Evolutionary conservation across 75 land plant genomes (phyloP).

Genomic region (Chamaecyparis obtusa): DNA sequence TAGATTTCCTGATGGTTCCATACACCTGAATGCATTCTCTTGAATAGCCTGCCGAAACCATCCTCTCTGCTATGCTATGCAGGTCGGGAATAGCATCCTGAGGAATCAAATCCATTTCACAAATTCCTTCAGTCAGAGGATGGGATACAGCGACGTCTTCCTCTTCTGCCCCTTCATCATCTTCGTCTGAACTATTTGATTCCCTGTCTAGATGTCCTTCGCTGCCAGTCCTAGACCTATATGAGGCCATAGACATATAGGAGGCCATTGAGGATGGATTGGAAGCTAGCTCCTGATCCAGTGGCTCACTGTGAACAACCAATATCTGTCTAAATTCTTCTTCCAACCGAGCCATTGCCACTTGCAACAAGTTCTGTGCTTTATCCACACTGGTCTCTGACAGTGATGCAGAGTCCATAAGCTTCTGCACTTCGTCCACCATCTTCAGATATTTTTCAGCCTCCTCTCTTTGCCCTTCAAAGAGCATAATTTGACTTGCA

Average conservation of each 20-base stretch:
- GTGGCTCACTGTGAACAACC: slow-evolving; percentile 34
- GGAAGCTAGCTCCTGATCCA: slow-evolving; percentile 57
- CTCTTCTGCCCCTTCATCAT: slow-evolving; percentile 24
- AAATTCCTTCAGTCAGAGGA: slow-evolving; percentile 22
- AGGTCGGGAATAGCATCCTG: slow-evolving; percentile 46
- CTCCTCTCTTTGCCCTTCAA: slow-evolving; percentile 45
- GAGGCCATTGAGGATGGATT: slow-evolving; percentile 22
- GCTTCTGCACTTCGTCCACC: slow-evolving; percentile 32
- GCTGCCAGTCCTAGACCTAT: slow-evolving; percentile 29
- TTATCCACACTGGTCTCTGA: slow-evolving; percentile 11
- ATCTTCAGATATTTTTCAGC: slow-evolving; percentile 38
- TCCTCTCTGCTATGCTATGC: slow-evolving; percentile 44
- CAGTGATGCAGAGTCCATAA: slow-evolving; percentile 31
- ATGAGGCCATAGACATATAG: slow-evolving; percentile 38
- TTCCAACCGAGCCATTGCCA: slow-evolving; percentile 64
- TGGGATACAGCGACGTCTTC: slow-evolving; percentile 15
- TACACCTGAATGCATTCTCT: slow-evolving; percentile 58
- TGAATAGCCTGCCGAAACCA: slow-evolving; percentile 49
- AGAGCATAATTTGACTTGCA: slow-evolving; percentile 45
- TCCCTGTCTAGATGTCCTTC: slow-evolving; percentile 33
- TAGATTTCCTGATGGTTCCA: slow-evolving; percentile 42
- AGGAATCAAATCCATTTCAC: slow-evolving; percentile 34
- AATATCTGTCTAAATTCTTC: slow-evolving; percentile 61
- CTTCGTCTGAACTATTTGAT: slow-evolving; percentile 29
- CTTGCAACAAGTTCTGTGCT: slow-evolving; percentile 35